Evolutionary conservation across 129 eudicot species (phyloP), one percentile per base, ranked within the genome.

Genomic region (Artemisia tridentata): DNA sequence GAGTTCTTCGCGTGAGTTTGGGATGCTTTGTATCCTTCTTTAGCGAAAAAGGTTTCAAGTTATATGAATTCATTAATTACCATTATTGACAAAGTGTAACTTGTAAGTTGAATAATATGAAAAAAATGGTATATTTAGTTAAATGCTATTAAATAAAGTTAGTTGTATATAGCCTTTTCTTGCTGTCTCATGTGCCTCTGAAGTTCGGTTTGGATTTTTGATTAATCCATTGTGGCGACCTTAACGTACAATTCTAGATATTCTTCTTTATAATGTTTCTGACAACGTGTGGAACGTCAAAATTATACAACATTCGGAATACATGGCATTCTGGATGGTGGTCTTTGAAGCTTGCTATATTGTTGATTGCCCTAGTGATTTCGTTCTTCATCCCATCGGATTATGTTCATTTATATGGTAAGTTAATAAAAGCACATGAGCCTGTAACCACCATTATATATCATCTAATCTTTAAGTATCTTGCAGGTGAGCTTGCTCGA

Each of bases 401-500:
- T 72, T 80, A 83, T 57, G 68, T 93, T 78, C 96, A 87, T 17
- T 18, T 87, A 50, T 93, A 93, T 69, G 97, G 98, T 89, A 85
- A 27, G 86, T 50, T 19, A 43, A 49, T 63, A 25, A 57, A 52
- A 50, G 71, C 8, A 54, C 64, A 53, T 21, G 3, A 38, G 65
- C 41, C 62, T 7, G 2, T 18, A 56, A 3, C 10, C 20, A 14
- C 31, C 14, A 56, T 8, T 56, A 56, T 19, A 20, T 23, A 0
- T 29, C 23, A 4, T 60, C 61, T 72, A n/a, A 74, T n/a, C 23
- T 59, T 34, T 41, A 55, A 47, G 60, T 51, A 66, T 75, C 49
- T 79, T 80, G 86, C 87, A 93, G 98, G 98, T 75, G 98, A 93
- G 80, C 77, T 87, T 79, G 95, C 98, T 79, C 92, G 97, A 48